Evolutionary conservation across 192 early-diverging fungal species (phyloP).

Genomic region (Coemansia sp.): DNA sequence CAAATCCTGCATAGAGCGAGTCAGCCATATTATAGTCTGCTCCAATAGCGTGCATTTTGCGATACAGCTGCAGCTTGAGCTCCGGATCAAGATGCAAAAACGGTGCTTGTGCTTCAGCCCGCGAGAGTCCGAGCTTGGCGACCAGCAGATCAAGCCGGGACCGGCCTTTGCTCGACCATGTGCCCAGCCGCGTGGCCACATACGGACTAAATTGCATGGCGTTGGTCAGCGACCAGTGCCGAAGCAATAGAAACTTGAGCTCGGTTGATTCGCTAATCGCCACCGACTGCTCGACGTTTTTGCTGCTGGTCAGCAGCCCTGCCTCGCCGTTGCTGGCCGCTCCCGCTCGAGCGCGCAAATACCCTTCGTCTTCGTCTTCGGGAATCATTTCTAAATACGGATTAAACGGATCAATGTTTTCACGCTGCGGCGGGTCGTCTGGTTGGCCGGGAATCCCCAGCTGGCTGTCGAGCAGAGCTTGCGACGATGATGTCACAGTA

Average conservation of each 20-base stretch:
- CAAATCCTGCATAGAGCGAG: constrained; percentile 76
- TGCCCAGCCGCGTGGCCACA: constrained; percentile 81
- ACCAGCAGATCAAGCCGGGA: constrained; percentile 77
- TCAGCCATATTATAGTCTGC: constrained; percentile 80
- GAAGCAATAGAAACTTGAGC: constrained; percentile 79
- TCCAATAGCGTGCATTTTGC: constrained; percentile 67
- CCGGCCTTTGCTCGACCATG: constrained; percentile 85
- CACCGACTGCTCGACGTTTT: constrained; percentile 12
- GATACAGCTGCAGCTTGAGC: constrained; percentile 67
- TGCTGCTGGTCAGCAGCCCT: constrained; percentile 38
- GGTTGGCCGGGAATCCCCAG: constrained; percentile 2
- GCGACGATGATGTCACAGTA: constrained; percentile 14
- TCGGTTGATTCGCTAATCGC: constrained; percentile 62
- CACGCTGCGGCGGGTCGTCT: background rate
- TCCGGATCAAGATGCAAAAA: constrained; percentile 77
- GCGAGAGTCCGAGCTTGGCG: constrained; percentile 90
- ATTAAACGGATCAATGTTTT: constrained; percentile 16
- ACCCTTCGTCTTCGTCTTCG: constrained; percentile 42
- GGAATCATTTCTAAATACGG: constrained; percentile 25
- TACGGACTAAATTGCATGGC: constrained; percentile 86
- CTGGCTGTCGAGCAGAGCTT: constrained; percentile 32
- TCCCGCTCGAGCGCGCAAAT: constrained; percentile 19
- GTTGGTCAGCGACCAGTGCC: constrained; percentile 91
- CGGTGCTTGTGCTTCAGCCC: constrained; percentile 72
- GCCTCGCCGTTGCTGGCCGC: constrained; percentile 19